phyloP scores from a whole-genome alignment of 2,329 filamentous ascomycete genomes.

The Fusarium tanahbumbuense region DNA sequence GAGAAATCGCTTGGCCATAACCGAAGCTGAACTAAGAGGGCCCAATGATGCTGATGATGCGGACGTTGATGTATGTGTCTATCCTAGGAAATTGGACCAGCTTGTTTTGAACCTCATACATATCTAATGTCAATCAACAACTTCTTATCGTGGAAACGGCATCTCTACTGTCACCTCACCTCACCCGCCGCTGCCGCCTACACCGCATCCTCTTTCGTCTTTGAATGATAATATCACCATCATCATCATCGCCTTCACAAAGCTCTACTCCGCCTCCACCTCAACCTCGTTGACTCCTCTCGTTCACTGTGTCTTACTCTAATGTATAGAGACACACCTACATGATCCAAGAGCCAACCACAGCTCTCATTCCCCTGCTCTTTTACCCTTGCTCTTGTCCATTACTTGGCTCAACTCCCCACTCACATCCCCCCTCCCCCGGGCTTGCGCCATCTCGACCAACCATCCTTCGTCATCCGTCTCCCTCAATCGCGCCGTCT shows the following conservation, averaged over 20 bases:
- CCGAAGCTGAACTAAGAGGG: constrained; percentile 27
- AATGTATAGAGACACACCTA: constrained; percentile 28
- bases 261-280: constrained; percentile 22
- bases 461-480: constrained; percentile 52
- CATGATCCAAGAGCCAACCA: constrained; percentile 25
- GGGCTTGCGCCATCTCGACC: constrained; percentile 49
- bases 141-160: constrained; percentile 17
- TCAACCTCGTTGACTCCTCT: constrained; percentile 9
- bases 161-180: not conserved
- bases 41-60: constrained; percentile 35
- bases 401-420: constrained; percentile 36
- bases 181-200: constrained; percentile 18
- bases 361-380: constrained; percentile 31
- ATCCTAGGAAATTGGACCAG: constrained; percentile 4
- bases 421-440: constrained; percentile 31
- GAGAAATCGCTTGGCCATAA: constrained; percentile 10
- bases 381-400: constrained; percentile 35
- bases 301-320: constrained; percentile 31
- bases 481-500: constrained; percentile 47
- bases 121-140: constrained; percentile 11
- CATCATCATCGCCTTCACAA: constrained; percentile 15
- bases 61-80: constrained; percentile 10
- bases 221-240: constrained; percentile 12
- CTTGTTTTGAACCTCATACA: not conserved
- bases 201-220: constrained; percentile 13